Base-by-base conservation (phyloP, 768 basidiomycete species). In the Suillus lakei region DNA sequence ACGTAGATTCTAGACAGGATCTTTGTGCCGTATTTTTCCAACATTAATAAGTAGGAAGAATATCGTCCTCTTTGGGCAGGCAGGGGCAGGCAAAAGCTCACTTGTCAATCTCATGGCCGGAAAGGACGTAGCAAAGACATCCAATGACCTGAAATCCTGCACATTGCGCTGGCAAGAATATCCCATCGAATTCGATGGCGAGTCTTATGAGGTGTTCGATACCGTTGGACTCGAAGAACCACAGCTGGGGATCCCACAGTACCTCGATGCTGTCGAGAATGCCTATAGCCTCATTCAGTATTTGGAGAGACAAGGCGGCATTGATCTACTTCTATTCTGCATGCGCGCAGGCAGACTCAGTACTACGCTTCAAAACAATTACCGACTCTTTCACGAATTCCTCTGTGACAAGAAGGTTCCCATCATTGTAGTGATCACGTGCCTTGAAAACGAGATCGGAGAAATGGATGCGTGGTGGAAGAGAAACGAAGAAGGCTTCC, bases 31-130 rank as follows among this genome's bases (percentile, higher is more conserved):
- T 39, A 39, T 39, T 39, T 39, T 39, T 1, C 13, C 3, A 39
- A 39, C 39, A 15, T 39, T 15, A 5, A 39, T 39, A 3, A 15
- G 39, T 15, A 15, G 13, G 4, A 39, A 75, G 48, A 83, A 82
- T 44, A 69, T 82, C 50, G 69, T 83, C 3, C 64, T 84, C 23
- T 82, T 82, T 44, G 82, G 82, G 5, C 80, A 82, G 65, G 73
- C 78, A 1, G 80, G 82, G 23, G 66, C 74, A 21, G 76, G 75
- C 6, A 76, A 77, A 58, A 74, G 74, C 54, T 70, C 72, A 2
- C 70, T 76, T 32, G 70, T 76, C 64, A 76, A 77, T 39, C 72
- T 76, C n/a, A n/a, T n/a, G n/a, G n/a, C n/a, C n/a, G n/a, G n/a
- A n/a, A n/a, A n/a, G n/a, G n/a, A n/a, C n/a, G n/a, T n/a, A n/a